Evolutionary conservation across 31 red algal genomes (phyloP), one percentile per base, ranked within the genome.

Genomic region (Odonthalia washingtoniensis): DNA sequence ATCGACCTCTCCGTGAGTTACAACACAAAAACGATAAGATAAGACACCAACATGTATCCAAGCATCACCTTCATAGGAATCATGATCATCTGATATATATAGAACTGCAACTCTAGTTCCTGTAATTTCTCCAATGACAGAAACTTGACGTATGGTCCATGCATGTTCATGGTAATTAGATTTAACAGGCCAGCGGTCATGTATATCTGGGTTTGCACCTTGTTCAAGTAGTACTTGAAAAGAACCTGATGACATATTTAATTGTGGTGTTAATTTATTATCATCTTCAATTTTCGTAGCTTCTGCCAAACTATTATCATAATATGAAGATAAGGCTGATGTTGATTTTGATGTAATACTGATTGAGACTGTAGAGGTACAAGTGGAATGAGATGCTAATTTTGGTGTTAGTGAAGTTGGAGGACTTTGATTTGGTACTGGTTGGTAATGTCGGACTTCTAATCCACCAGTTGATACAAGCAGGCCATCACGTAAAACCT

Each of bases 101-200:
- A 70, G 28, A 70, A 9, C 16, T 30, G 40, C 74, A 9, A 3
- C 1, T 32, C 24, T 35, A 24, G 36, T 35, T 24, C 35, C 31
- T 40, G 27, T 35, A n/a, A 4, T 2, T 17, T 1, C 36, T 14
- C 21, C 5, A 3, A 40, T 31, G 28, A 65, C 77, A 63, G 2
- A 65, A 36, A 65, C 77, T n/a, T 49, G 77, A 43, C 52, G 77
- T 32, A 5, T 52, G 32, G 3, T 3, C 77, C 77, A 80, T 37
- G 43, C 5, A 6, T 63, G 77, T 49, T 80, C 46, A 5, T 64
- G 28, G 52, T 37, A 80, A 30, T 62, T 37, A 37, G 64, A 80
- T 9, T 30, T 6, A 33, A 70, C 66, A 12, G 16, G 66, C 28
- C 66, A 46, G 43, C 74, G 46, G 31, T 27, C 30, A 3, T 37